phyloP scores from a whole-genome alignment of 805 yeast species.

The Schizosaccharomyces osmophilus region DNA sequence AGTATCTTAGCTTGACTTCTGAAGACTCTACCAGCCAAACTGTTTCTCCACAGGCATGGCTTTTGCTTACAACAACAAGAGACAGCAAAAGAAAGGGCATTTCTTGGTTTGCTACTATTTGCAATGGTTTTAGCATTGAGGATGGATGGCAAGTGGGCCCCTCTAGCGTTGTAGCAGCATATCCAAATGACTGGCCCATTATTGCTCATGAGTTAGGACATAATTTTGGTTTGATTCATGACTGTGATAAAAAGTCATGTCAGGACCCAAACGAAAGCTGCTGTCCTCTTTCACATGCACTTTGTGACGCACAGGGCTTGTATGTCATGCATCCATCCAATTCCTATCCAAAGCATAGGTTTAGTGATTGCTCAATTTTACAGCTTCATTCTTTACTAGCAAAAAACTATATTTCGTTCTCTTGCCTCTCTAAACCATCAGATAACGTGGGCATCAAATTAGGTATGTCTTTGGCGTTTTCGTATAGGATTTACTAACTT shows the following conservation, averaged over 20 bases:
- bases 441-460: background rate
- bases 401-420: background rate
- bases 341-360: conserved; percentile 7
- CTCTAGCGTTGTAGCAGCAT: conserved; percentile 14
- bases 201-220: conserved; percentile 19
- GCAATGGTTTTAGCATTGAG: background rate
- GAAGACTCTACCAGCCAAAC: no score
- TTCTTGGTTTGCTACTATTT: background rate
- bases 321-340: conserved; percentile 17
- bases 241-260: conserved; percentile 16
- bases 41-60: background rate
- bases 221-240: conserved; percentile 19
- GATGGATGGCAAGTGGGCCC: background rate
- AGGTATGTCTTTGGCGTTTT: background rate
- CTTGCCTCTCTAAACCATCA: background rate
- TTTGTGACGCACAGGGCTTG: conserved; percentile 15
- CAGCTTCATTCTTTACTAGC: conserved; percentile 6
- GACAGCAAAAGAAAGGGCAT: background rate
- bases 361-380: conserved; percentile 11
- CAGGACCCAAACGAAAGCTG: conserved; percentile 11
- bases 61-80: background rate
- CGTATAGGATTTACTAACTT: conserved; percentile 2
- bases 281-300: conserved; percentile 13
- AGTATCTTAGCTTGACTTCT: no score
- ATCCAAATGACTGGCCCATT: conserved; percentile 15